Base-by-base conservation (phyloP, 306 rosid species). In the Mucuna pruriens region DNA sequence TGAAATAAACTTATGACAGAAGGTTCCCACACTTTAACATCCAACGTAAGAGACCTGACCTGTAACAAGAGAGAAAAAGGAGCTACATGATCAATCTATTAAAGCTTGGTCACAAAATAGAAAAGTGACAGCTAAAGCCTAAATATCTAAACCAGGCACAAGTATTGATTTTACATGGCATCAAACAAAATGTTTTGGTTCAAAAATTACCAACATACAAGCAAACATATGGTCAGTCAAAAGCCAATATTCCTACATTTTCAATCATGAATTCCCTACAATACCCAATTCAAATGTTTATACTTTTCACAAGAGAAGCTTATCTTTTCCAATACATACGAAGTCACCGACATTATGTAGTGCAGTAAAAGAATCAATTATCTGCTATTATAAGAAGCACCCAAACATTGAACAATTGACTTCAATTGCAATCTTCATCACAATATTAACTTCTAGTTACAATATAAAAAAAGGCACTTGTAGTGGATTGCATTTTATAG, bases 11-110 rank as follows among this genome's bases (percentile, higher is more conserved):
- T 90, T 79, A 96, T 94, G 54, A 96, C 97, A 61, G 97, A 93
- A 76, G 98, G 97, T 82, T 96, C 99, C 99, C 99, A 96, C 87
- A 91, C 99, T 84, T 94, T 96, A 83, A 96, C 94, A 86, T 96
- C 99, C 87, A 96, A 87, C 23, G 99, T 96, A 66, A 96, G 97
- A 79, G 99, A 96, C 76, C 99, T 92, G 36, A 94, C 99, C 99
- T 96, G 88, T 84, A 83, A 79, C 48, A 79, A 80, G 54, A 23
- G 79, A 71, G 40, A 60, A 84, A 58, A 82, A 55, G 34, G 55
- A 79, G 78, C 52, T 49, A 42, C 20, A 45, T 84, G 71, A 86
- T 63, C 74, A 82, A 78, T 42, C 52, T 26, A 63, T 71, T 46
- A 42, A 83, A 48, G 80, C 22, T 79, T 65, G 54, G 15, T 64